Evolutionary conservation across 2,329 filamentous ascomycete species (phyloP).

Genomic region (Lasiodiplodia theobromae): DNA sequence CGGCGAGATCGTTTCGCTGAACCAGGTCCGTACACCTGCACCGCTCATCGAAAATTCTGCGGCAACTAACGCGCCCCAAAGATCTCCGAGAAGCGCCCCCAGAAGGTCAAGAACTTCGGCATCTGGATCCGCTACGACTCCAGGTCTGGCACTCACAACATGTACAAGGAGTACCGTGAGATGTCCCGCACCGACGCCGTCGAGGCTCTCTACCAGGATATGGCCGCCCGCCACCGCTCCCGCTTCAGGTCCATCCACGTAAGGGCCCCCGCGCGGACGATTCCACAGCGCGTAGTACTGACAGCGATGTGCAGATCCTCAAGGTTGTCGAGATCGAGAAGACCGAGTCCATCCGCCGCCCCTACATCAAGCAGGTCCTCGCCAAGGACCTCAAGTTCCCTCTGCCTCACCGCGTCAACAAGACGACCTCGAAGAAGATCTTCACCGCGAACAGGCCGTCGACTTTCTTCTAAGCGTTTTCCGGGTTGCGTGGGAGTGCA

Average conservation of each 20-base stretch:
- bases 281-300: not conserved
- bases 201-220: slow-evolving; percentile 98
- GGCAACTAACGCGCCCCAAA: slow-evolving; percentile 48
- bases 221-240: slow-evolving; percentile 97
- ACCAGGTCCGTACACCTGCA: slow-evolving; percentile 73
- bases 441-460: slow-evolving; percentile 92
- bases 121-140: slow-evolving; percentile 99
- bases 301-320: slow-evolving; percentile 73
- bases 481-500: slow-evolving; percentile 48
- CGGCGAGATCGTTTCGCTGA: slow-evolving; percentile 97
- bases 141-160: slow-evolving; percentile 99
- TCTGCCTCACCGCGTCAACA: slow-evolving; percentile 93
- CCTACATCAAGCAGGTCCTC: slow-evolving; percentile 99
- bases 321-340: slow-evolving; percentile 96
- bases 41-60: not conserved
- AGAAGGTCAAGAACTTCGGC: slow-evolving; percentile 99
- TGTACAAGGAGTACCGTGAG: slow-evolving; percentile 99
- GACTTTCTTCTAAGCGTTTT: slow-evolving; percentile 87
- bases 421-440: slow-evolving; percentile 84
- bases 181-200: slow-evolving; percentile 95
- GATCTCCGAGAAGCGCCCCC: slow-evolving; percentile 98
- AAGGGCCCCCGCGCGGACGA: slow-evolving; percentile 55
- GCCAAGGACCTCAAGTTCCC: slow-evolving; percentile 97
- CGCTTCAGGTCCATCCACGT: slow-evolving; percentile 99
- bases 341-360: slow-evolving; percentile 91